Percentiles rank a stretch among this genome's conserved stretches.
These are phyloP conservation scores for Mortierella sp. DNA, from an alignment of 371 early-diverging fungal genomes.

Conservation along the genomic window DNA sequence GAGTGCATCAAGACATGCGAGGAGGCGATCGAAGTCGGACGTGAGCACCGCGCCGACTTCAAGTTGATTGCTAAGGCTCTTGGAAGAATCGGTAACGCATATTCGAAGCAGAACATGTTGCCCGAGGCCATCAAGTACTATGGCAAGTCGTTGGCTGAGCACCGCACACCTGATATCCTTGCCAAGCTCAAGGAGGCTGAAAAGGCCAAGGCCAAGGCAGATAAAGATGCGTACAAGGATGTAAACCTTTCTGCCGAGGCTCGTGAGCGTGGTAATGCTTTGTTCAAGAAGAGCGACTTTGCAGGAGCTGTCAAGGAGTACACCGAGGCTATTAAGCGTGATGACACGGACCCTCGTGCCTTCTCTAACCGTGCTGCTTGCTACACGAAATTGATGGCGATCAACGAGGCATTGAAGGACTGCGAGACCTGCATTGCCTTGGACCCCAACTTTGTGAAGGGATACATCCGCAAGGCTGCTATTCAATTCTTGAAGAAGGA, in stretches of 20 bases:
- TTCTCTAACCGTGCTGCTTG: constrained; percentile 98
- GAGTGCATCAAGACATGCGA: constrained; percentile 94
- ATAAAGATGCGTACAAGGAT: constrained; percentile 88
- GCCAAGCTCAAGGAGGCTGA: constrained; percentile 90
- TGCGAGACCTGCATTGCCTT: constrained; percentile 89
- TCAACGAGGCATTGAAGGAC: constrained; percentile 96
- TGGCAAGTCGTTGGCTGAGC: constrained; percentile 94
- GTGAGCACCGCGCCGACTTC: constrained; percentile 92
- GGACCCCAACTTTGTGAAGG: constrained; percentile 93
- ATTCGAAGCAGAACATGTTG: constrained; percentile 81
- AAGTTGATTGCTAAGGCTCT: constrained; percentile 96
- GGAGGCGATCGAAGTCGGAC: constrained; percentile 92
- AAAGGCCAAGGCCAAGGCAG: constrained; percentile 80
- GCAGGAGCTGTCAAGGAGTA: constrained; percentile 94
- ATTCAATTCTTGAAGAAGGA: constrained; percentile 91
- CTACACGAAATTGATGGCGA: constrained; percentile 94
- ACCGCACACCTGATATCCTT: constrained; percentile 94
- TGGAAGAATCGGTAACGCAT: constrained; percentile 92
- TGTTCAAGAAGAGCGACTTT: constrained; percentile 92
- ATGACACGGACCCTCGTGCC: constrained; percentile 88
- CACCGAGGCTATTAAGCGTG: constrained; percentile 97
- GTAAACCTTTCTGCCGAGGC: constrained; percentile 90
- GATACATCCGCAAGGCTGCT: constrained; percentile 97
- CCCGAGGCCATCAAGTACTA: constrained; percentile 91
- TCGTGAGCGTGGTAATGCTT: constrained; percentile 92